phyloP scores from a whole-genome alignment of 2,329 filamentous ascomycete genomes.

The Capronia americana region DNA sequence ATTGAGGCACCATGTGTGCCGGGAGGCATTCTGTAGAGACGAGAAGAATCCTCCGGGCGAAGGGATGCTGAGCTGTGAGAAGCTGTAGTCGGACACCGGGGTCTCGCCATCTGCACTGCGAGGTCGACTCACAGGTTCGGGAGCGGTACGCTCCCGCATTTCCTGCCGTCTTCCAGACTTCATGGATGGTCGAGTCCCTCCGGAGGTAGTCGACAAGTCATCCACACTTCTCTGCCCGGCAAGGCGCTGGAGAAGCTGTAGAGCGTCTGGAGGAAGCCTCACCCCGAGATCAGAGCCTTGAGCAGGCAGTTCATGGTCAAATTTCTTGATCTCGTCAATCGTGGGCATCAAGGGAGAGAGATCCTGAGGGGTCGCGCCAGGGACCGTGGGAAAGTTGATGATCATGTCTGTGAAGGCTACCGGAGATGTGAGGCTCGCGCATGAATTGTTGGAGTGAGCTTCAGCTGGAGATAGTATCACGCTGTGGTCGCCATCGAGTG shows the following conservation, averaged over 20 bases:
- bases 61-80: slow-evolving; percentile 84
- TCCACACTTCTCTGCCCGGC: slow-evolving; percentile 59
- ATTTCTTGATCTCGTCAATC: slow-evolving; percentile 33
- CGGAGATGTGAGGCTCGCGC: slow-evolving; percentile 32
- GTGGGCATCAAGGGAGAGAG: slow-evolving; percentile 37
- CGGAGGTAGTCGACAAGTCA: slow-evolving; percentile 48
- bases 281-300: slow-evolving; percentile 60
- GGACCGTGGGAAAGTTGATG: slow-evolving; percentile 50
- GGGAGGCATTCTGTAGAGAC: slow-evolving; percentile 74
- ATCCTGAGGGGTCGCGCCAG: slow-evolving; percentile 40
- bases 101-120: slow-evolving; percentile 53
- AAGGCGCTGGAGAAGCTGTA: slow-evolving; percentile 80
- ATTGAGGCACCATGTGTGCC: slow-evolving; percentile 75
- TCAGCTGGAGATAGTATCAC: slow-evolving; percentile 38
- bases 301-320: slow-evolving; percentile 20
- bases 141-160: slow-evolving; percentile 67
- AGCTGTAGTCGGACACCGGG: slow-evolving; percentile 68
- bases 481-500: slow-evolving; percentile 48
- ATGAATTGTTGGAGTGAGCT: slow-evolving; percentile 31
- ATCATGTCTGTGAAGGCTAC: slow-evolving; percentile 66
- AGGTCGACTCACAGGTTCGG: slow-evolving; percentile 49
- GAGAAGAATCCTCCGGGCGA: slow-evolving; percentile 93
- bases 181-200: slow-evolving; percentile 27
- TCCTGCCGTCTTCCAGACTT: slow-evolving; percentile 46
- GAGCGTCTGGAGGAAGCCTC: slow-evolving; percentile 76